Percentiles rank a stretch among this genome's conserved stretches.
Evolutionary conservation across 2,329 filamentous ascomycete species (phyloP).

Genomic region (Beauveria australis): DNA sequence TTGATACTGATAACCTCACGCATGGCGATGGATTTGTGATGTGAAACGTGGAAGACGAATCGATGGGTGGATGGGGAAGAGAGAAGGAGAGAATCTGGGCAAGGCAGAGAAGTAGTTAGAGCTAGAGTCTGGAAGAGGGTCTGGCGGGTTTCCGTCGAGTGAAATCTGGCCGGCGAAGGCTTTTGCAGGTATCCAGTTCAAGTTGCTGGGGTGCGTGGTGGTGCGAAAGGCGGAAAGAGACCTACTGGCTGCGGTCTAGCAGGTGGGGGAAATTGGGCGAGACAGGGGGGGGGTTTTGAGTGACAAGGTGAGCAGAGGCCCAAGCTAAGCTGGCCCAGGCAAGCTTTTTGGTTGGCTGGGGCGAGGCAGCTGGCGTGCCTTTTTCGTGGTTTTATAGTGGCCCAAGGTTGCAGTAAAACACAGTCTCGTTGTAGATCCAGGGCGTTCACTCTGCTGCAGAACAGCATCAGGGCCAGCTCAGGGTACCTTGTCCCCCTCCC

Average conservation of each 20-base stretch:
- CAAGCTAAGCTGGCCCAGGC: not conserved
- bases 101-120: not conserved
- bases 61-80: constrained; percentile 17
- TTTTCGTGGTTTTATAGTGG: constrained; percentile 7
- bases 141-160: constrained; percentile 6
- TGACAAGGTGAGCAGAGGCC: not conserved
- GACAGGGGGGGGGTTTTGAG: constrained; percentile 19
- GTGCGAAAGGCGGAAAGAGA: constrained; percentile 1
- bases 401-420: not conserved
- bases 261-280: constrained; percentile 41
- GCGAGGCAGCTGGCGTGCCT: not conserved
- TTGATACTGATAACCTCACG: constrained; percentile 99
- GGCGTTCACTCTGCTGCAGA: not conserved
- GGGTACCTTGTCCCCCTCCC: not conserved
- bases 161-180: constrained; percentile 4
- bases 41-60: constrained; percentile 15
- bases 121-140: constrained; percentile 6
- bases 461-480: not conserved
- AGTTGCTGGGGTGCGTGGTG: constrained; percentile 3
- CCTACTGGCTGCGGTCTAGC: not conserved
- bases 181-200: constrained; percentile 8
- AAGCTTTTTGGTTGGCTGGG: constrained; percentile 3
- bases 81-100: constrained; percentile 14
- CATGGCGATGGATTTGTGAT: constrained; percentile 54
- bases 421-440: not conserved